Percentiles rank a stretch among this genome's conserved stretches.
Conservation (phyloP, 2,329 filamentous ascomycete species). For the Sordariomycetes sp. region DNA sequence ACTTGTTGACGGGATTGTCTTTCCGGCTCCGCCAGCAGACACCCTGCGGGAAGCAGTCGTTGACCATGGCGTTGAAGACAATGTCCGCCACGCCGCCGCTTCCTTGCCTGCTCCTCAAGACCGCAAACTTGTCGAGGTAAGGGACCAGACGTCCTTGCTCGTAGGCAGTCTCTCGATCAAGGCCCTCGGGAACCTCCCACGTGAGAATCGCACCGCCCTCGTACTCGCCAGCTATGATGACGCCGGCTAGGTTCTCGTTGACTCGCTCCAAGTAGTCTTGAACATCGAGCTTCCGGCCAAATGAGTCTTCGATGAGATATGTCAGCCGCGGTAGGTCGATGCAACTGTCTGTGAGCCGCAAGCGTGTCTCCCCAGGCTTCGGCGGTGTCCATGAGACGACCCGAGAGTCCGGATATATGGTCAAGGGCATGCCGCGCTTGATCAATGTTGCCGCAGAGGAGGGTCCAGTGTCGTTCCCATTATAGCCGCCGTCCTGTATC, state of each 20-base stretch:
- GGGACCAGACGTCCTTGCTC: constrained; percentile 63
- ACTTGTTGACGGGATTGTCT: constrained; percentile 95
- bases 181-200: constrained; percentile 70
- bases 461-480: constrained; percentile 1
- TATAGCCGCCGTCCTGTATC: constrained; percentile 33
- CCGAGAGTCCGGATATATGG: constrained; percentile 70
- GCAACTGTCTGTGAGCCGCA: constrained; percentile 68
- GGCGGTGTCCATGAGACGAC: constrained; percentile 61
- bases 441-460: constrained; percentile 61
- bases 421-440: constrained; percentile 85
- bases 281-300: constrained; percentile 75
- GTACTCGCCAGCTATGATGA: constrained; percentile 94
- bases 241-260: constrained; percentile 69
- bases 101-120: constrained; percentile 79
- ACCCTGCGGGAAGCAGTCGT: constrained; percentile 76
- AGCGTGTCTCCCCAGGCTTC: constrained; percentile 43
- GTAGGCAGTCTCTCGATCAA: constrained; percentile 44
- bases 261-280: constrained; percentile 77
- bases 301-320: constrained; percentile 88
- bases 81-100: constrained; percentile 90
- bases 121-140: constrained; percentile 96
- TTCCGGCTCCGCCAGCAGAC: constrained; percentile 88
- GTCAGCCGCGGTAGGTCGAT: constrained; percentile 79
- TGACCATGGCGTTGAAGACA: constrained; percentile 92
- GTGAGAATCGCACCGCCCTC: constrained; percentile 92